Conservation (phyloP, 1,284 basidiomycete genomes). For the Puccinia triticina region DNA sequence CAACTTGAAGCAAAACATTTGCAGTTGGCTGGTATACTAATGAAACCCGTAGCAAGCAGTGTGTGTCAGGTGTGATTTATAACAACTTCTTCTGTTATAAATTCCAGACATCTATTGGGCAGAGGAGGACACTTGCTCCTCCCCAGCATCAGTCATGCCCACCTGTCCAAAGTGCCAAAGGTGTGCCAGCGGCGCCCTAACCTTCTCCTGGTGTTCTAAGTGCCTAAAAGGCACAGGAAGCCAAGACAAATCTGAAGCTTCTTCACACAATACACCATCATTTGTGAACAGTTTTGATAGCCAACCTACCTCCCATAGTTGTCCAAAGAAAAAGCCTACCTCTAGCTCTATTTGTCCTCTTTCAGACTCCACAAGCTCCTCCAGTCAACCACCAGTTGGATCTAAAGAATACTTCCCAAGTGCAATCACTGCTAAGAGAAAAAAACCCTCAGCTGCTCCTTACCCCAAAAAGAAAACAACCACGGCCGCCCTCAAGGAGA, state of each 20-base stretch:
- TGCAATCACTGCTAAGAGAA: background rate
- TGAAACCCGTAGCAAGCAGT: too few relatives aligned
- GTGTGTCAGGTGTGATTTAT: too few relatives aligned
- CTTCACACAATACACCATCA: background rate
- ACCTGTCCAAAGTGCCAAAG: slow-evolving; percentile 2
- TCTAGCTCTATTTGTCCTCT: background rate
- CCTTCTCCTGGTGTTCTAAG: background rate
- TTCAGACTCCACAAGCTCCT: background rate
- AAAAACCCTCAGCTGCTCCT: background rate
- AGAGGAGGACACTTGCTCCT: too few relatives aligned
- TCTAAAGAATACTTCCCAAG: background rate
- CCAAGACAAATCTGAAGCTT: too few relatives aligned
- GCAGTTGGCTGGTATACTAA: too few relatives aligned
- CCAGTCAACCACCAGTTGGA: background rate
- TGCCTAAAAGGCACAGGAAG: background rate
- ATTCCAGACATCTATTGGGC: too few relatives aligned
- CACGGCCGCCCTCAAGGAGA: background rate
- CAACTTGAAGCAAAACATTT: too few relatives aligned
- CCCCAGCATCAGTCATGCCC: too few relatives aligned
- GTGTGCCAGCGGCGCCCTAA: background rate
- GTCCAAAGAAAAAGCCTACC: background rate
- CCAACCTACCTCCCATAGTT: background rate
- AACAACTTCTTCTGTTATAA: too few relatives aligned
- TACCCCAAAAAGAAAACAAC: background rate
- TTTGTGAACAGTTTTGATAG: background rate